These are phyloP conservation scores for Termitomyces sp. DNA, from an alignment of 768 basidiomycete species.

Conservation along the genomic window DNA sequence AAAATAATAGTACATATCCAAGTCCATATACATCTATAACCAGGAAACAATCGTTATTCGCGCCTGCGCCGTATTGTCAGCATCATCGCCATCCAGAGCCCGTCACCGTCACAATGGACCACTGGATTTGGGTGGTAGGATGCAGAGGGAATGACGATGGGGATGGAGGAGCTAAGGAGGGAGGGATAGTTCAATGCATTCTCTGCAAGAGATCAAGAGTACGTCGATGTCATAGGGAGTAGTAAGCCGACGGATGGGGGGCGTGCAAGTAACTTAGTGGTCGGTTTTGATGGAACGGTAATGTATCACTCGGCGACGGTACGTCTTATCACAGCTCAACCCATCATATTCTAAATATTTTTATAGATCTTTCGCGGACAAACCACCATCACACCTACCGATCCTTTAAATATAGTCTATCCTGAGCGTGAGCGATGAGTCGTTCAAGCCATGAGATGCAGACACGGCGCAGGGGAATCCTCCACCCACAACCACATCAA, in stretches of 20 bases:
- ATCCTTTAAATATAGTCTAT: neutral
- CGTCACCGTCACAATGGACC: neutral
- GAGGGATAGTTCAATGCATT: slow-evolving; percentile 12
- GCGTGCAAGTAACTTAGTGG: no score
- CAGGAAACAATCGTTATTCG: neutral
- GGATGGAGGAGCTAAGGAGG: slow-evolving; percentile 2
- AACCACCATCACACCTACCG: neutral
- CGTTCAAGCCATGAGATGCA: neutral
- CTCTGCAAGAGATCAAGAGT: neutral
- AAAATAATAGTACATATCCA: no score
- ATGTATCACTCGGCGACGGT: no score
- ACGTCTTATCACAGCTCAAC: no score
- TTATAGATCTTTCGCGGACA: neutral
- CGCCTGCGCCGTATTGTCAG: neutral
- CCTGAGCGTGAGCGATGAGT: no score
- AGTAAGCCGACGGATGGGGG: neutral
- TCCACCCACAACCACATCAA: neutral
- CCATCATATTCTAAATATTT: neutral
- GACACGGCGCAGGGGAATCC: neutral
- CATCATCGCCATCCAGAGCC: neutral
- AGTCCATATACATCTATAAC: neutral
- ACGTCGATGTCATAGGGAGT: neutral
- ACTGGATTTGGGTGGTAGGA: neutral
- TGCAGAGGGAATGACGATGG: neutral
- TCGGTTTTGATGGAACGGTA: neutral